Percentiles rank a stretch among this genome's conserved stretches.
These are phyloP conservation scores for Alternaria infectoria DNA, from an alignment of 2,329 filamentous ascomycete genomes.

Conservation along the genomic window DNA sequence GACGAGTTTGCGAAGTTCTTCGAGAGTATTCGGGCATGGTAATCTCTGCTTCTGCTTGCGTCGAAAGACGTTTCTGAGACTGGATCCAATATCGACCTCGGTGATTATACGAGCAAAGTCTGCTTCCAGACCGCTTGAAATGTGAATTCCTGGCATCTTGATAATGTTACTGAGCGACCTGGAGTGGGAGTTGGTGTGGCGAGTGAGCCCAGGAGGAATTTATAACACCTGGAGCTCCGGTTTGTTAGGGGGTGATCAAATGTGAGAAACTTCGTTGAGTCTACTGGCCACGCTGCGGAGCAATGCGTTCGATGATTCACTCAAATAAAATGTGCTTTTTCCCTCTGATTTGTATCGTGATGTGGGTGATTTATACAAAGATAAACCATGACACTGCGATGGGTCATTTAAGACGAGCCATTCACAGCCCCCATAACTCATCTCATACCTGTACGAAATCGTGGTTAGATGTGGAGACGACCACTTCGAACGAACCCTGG, in stretches of 20 bases:
- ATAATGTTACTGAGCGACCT: not conserved
- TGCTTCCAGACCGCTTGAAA: too few species aligned
- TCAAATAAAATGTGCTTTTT: not conserved
- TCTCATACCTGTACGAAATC: not conserved
- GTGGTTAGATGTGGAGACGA: not conserved
- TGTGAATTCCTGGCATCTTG: not conserved
- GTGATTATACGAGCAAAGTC: too few species aligned
- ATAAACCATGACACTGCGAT: not conserved
- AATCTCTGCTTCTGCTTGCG: not conserved
- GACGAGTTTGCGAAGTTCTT: not conserved
- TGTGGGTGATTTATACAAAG: not conserved
- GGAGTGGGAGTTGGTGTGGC: not conserved
- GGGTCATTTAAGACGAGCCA: not conserved
- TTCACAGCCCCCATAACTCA: not conserved
- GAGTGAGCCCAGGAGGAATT: not conserved
- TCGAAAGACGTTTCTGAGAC: not conserved
- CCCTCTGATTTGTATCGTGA: not conserved
- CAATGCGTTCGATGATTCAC: not conserved
- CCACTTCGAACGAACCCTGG: not conserved
- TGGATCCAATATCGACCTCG: not conserved
- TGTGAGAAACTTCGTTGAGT: not conserved
- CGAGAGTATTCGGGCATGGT: not conserved
- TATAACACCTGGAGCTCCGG: not conserved
- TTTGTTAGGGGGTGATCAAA: not conserved
- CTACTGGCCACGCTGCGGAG: not conserved